These are phyloP conservation scores for Russula virescens DNA, from an alignment of 768 basidiomycete species.

Conservation along the genomic window DNA sequence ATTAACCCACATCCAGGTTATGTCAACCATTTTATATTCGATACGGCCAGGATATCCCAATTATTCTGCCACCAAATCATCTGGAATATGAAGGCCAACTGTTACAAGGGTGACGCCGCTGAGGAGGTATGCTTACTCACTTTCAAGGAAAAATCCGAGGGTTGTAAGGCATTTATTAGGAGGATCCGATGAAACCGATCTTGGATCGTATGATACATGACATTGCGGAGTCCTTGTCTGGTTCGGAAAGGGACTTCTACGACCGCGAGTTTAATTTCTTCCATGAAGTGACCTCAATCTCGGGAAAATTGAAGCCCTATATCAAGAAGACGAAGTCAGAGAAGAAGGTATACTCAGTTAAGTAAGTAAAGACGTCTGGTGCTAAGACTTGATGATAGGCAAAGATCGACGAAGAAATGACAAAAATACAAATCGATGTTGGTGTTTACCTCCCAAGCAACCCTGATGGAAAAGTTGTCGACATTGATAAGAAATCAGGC, in stretches of 20 bases:
- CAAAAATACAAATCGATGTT: slow-evolving; percentile 85
- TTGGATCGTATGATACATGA: slow-evolving; percentile 80
- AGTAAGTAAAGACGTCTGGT: background rate
- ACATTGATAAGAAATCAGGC: slow-evolving; percentile 95
- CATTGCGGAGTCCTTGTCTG: slow-evolving; percentile 82
- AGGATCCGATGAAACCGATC: slow-evolving; percentile 93
- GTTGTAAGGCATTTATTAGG: slow-evolving; percentile 39
- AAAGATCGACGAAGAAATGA: slow-evolving; percentile 99
- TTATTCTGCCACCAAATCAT: slow-evolving; percentile 99
- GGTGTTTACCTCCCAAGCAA: slow-evolving; percentile 98
- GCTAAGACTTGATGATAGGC: slow-evolving; percentile 46
- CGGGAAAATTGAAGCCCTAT: slow-evolving; percentile 92
- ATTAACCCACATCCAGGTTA: slow-evolving; percentile 53
- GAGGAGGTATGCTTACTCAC: slow-evolving; percentile 53
- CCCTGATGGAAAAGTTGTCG: slow-evolving; percentile 94
- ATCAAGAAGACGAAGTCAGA: slow-evolving; percentile 94
- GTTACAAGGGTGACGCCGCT: slow-evolving; percentile 84
- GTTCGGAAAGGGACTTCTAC: slow-evolving; percentile 83
- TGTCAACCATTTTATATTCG: slow-evolving; percentile 91
- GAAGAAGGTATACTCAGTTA: slow-evolving; percentile 65
- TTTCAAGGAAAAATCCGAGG: background rate
- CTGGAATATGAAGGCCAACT: slow-evolving; percentile 99
- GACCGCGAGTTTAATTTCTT: slow-evolving; percentile 96
- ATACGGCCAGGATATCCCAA: slow-evolving; percentile 95
- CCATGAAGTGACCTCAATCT: slow-evolving; percentile 94